Base-by-base conservation (phyloP, 495 filamentous ascomycete species). In the Penicillium simplicissimum region DNA sequence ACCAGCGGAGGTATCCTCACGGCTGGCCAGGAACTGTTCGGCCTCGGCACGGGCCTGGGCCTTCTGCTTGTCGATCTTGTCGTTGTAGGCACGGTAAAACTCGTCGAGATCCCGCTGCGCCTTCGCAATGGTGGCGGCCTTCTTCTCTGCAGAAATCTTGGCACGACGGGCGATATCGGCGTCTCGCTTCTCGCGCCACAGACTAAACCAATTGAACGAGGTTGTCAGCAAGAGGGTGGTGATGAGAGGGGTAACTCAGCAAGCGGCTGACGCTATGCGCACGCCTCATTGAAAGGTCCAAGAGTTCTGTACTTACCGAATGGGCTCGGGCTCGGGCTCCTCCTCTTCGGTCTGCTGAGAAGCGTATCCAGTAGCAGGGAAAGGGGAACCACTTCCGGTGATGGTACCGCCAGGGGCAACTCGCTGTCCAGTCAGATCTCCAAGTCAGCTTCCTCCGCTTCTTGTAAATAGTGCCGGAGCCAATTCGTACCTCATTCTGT, bases 1-100 rank as follows among this genome's bases (percentile, higher is more conserved):
- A 25, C 96, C 95, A 1, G 90, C 89, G 17, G 90, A 87, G 38
- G 93, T 98, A 72, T 98, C 91, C 69, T 99, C 93, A 45, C 94
- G 85, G 69, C 78, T 91, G 52, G 85, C 87, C 33, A 97, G 79
- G 78, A 97, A 98, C 64, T 97, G 87, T 72, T 98, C 93, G n/a
- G 93, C 95, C 65, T 98, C 96, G 66, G 87, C 84, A 61, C 88
- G 83, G 35, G 96, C 92, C 79, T 93, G 89, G 42, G 87, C 83
- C 63, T 96, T 86, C 58, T 76, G 82, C 83, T 98, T 98, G 67
- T 98, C 95, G 68, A 93, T 91, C 80, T 97, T 96, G 71, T 88
- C 88, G 79, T 96, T 96, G 84, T 99, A 99, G 73, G 96, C 96
- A 73, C 97, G 92, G 80, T 99, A 99, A 81, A 99, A 99, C 68